phyloP scores from a whole-genome alignment of 148 eudicot species.

The Pharnaceum exiguum region DNA sequence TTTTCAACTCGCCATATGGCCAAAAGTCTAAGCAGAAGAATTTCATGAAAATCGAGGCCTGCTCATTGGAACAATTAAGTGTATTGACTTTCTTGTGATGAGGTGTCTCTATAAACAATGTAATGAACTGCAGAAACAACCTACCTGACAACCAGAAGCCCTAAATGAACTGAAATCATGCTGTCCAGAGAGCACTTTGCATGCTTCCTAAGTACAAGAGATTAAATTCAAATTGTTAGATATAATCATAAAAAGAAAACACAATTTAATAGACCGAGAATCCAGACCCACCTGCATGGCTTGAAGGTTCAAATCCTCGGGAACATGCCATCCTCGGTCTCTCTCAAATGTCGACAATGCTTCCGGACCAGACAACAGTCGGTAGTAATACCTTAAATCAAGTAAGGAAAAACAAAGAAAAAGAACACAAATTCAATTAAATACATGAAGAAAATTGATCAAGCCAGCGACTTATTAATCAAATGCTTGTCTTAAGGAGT shows the following conservation, averaged over 20 bases:
- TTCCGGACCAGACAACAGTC: constrained; percentile 74
- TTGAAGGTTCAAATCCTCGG: constrained; percentile 65
- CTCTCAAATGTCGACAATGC: constrained; percentile 73
- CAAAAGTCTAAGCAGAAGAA: too few relatives aligned
- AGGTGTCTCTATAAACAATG: too few relatives aligned
- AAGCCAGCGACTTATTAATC: too few relatives aligned
- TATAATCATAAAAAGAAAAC: constrained; percentile 1
- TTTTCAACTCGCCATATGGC: too few relatives aligned
- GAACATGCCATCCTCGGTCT: constrained; percentile 93
- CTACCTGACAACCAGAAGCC: constrained; percentile 91
- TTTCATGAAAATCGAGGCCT: too few relatives aligned
- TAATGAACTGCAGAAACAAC: background rate
- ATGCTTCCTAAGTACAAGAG: constrained; percentile 58
- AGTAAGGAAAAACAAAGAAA: too few relatives aligned
- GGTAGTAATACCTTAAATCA: constrained; percentile 98
- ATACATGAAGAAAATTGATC: too few relatives aligned
- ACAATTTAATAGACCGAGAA: background rate
- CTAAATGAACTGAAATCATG: constrained; percentile 99
- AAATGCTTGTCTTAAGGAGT: too few relatives aligned
- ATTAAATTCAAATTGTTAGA: background rate
- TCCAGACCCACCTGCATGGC: constrained; percentile 68
- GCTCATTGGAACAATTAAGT: too few relatives aligned
- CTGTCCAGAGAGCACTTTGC: constrained; percentile 69
- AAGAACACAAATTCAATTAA: too few relatives aligned
- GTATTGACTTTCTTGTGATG: too few relatives aligned